A percentile compares a stretch with the other conserved stretches of the same genome.
phyloP scores from a whole-genome alignment of 2,329 filamentous ascomycete genomes.

The Hymenoscyphus occultus region DNA sequence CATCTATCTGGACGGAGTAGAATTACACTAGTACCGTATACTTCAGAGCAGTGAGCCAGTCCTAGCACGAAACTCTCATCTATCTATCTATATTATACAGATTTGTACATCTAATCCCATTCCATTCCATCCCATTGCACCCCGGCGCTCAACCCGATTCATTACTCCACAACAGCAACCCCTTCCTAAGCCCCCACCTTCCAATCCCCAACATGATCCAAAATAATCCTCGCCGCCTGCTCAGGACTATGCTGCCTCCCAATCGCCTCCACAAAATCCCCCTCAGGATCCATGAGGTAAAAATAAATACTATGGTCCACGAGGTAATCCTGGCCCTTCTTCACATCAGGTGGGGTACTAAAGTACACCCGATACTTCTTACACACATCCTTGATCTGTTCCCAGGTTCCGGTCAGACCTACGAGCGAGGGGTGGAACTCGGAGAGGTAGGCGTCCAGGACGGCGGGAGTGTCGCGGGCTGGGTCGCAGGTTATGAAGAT shows the following conservation, averaged over 20 bases:
- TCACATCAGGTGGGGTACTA: constrained; percentile 82
- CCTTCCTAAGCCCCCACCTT: constrained; percentile 41
- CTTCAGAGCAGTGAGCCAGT: too few species aligned
- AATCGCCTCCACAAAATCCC: constrained; percentile 96
- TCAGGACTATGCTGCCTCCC: constrained; percentile 91
- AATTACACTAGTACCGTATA: too few species aligned
- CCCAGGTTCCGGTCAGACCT: constrained; percentile 88
- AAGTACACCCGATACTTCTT: constrained; percentile 98
- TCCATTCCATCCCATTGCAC: not conserved
- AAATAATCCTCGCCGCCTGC: constrained; percentile 77
- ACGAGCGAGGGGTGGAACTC: constrained; percentile 89
- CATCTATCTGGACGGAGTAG: too few species aligned
- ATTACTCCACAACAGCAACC: not conserved
- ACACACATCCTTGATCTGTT: constrained; percentile 90
- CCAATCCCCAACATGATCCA: constrained; percentile 82
- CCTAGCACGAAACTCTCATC: not conserved
- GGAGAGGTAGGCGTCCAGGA: constrained; percentile 78
- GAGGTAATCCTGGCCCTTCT: constrained; percentile 92
- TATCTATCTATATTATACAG: not conserved
- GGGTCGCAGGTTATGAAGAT: constrained; percentile 97
- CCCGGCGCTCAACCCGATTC: not conserved
- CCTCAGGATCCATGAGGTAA: constrained; percentile 97
- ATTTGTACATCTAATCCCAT: not conserved
- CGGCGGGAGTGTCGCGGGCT: constrained; percentile 79
- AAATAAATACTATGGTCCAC: constrained; percentile 99